Conservation (phyloP, 202 grass and related monocot species). For the Elaeis oleifera region DNA sequence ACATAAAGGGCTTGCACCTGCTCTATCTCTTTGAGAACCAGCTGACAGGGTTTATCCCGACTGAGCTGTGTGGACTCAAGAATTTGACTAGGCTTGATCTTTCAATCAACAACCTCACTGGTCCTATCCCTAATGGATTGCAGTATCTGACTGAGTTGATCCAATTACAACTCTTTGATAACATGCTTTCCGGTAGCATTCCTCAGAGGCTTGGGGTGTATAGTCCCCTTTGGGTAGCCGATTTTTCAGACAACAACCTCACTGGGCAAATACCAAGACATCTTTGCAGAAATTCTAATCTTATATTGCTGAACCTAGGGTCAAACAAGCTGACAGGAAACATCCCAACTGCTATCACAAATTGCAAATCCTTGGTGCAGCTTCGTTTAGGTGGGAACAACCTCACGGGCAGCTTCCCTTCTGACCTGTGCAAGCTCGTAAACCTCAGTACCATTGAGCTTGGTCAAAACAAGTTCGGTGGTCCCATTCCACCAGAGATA, state of each 20-base stretch:
- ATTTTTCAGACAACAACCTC: constrained; percentile 89
- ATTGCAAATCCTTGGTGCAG: constrained; percentile 86
- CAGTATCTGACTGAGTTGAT: constrained; percentile 70
- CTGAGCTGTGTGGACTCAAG: constrained; percentile 53
- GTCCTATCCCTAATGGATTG: constrained; percentile 54
- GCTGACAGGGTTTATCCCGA: constrained; percentile 64
- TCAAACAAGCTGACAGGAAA: constrained; percentile 78
- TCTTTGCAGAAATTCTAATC: constrained; percentile 79
- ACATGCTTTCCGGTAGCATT: constrained; percentile 69
- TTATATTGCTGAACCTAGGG: constrained; percentile 85
- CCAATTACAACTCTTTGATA: constrained; percentile 79
- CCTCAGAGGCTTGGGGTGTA: constrained; percentile 76
- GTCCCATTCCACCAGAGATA: constrained; percentile 80
- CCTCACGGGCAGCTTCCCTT: constrained; percentile 89
- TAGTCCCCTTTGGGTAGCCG: constrained; percentile 87
- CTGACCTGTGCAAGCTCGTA: constrained; percentile 62
- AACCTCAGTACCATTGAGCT: constrained; percentile 91
- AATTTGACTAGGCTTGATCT: constrained; percentile 90
- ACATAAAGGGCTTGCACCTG: constrained; percentile 53
- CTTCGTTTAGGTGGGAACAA: constrained; percentile 62
- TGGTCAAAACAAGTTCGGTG: constrained; percentile 72
- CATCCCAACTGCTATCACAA: constrained; percentile 67
- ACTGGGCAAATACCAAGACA: constrained; percentile 75
- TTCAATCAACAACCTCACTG: constrained; percentile 82
- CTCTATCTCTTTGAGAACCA: constrained; percentile 88